A percentile compares a stretch with the other conserved stretches of the same genome.
Evolutionary conservation across 1,284 basidiomycete genomes (phyloP).

Genomic region (Chalciporus piperatoides): DNA sequence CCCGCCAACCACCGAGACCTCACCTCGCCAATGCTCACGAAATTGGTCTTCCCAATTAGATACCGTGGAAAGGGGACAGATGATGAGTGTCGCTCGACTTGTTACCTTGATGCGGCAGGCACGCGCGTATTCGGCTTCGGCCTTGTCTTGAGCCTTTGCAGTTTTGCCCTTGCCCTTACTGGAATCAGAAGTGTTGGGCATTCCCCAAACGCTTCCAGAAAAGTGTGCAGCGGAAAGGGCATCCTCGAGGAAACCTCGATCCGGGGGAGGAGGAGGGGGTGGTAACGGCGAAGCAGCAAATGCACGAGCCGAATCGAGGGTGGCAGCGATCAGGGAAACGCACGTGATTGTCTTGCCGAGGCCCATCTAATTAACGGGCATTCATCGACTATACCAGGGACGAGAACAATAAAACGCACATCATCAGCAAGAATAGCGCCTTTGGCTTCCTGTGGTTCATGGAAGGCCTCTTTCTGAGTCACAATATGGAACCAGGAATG

Average conservation of each 20-base stretch:
- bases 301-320: constrained; percentile 63
- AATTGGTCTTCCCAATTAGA: constrained; percentile 99
- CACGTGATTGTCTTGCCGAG: constrained; percentile 97
- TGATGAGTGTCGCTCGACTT: constrained; percentile 90
- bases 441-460: constrained; percentile 74
- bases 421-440: constrained; percentile 94
- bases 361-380: constrained; percentile 71
- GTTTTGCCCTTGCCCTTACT: constrained; percentile 62
- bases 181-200: constrained; percentile 54
- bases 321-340: constrained; percentile 88
- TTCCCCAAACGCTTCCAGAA: constrained; percentile 76
- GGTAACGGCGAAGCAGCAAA: constrained; percentile 64
- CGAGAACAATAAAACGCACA: constrained; percentile 48
- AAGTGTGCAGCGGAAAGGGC: constrained; percentile 62
- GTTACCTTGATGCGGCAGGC: constrained; percentile 72
- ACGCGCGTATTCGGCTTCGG: constrained; percentile 65
- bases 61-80: constrained; percentile 95
- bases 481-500: constrained; percentile 79
- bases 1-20: constrained; percentile 80
- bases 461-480: constrained; percentile 71
- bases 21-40: constrained; percentile 89
- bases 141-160: constrained; percentile 59
- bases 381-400: constrained; percentile 16
- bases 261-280: constrained; percentile 39
- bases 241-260: constrained; percentile 36